Percentiles rank a stretch among this genome's conserved stretches.
Evolutionary conservation across 129 eudicot species (phyloP).

Genomic region (Flaveria robusta): DNA sequence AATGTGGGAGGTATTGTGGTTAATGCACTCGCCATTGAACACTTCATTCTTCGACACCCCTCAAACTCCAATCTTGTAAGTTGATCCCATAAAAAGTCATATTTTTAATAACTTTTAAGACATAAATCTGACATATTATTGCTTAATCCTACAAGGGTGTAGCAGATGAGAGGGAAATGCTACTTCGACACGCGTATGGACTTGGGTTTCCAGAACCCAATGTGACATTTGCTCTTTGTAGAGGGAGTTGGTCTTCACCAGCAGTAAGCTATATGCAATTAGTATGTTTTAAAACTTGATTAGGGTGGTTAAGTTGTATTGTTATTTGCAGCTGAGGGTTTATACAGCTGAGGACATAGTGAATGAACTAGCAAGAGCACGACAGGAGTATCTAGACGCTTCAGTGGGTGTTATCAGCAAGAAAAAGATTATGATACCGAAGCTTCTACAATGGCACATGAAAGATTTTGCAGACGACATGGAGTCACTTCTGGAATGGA

Average conservation of each 20-base stretch:
- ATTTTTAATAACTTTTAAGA: not conserved
- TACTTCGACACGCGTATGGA: slow-evolving; percentile 83
- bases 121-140: slow-evolving; percentile 22
- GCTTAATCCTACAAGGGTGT: slow-evolving; percentile 48
- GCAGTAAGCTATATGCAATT: slow-evolving; percentile 53
- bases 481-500: slow-evolving; percentile 94
- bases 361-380: slow-evolving; percentile 80
- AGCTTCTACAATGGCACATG: slow-evolving; percentile 93
- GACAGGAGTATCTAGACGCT: slow-evolving; percentile 87
- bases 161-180: slow-evolving; percentile 70
- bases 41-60: slow-evolving; percentile 81
- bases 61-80: slow-evolving; percentile 65
- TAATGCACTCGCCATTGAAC: slow-evolving; percentile 82
- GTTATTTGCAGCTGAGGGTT: slow-evolving; percentile 59
- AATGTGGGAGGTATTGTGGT: slow-evolving; percentile 87
- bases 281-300: not conserved
- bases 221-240: slow-evolving; percentile 83
- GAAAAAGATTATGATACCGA: slow-evolving; percentile 82
- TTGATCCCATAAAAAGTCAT: not conserved
- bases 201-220: slow-evolving; percentile 95
- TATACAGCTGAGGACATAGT: slow-evolving; percentile 75
- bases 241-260: slow-evolving; percentile 98
- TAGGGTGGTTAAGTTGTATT: not conserved
- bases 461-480: slow-evolving; percentile 96
- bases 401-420: slow-evolving; percentile 75